Evolutionary conservation across 352 stramenopile genomes (phyloP).

Genomic region (Peronospora farinosa): DNA sequence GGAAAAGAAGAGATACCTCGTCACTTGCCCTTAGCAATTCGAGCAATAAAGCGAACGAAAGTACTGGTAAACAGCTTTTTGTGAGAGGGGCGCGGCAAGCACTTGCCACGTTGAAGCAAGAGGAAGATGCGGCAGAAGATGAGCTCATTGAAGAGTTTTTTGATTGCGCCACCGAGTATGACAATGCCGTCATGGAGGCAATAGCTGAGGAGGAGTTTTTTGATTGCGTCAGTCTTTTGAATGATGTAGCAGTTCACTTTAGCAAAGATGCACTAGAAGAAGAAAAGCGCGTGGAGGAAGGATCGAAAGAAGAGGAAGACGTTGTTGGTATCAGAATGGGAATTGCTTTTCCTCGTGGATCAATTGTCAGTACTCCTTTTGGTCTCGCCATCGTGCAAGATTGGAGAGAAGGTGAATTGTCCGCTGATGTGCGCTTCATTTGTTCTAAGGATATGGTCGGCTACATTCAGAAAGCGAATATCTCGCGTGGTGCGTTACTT

Average conservation of each 20-base stretch:
- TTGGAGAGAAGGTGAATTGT: conserved; percentile 33
- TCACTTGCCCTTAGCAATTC: conserved; percentile 8
- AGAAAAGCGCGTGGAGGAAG: conserved; percentile 14
- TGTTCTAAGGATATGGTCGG: conserved; percentile 33
- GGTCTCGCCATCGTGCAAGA: conserved; percentile 51
- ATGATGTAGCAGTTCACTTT: conserved; percentile 50
- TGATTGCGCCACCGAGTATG: conserved; percentile 57
- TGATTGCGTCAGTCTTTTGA: conserved; percentile 65
- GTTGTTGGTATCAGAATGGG: conserved; percentile 2
- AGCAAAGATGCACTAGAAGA: conserved; percentile 13
- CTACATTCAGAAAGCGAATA: conserved; percentile 62
- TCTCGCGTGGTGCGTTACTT: conserved; percentile 48
- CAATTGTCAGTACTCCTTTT: conserved; percentile 57
- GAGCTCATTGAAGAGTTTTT: conserved; percentile 81
- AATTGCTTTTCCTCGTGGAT: conserved; percentile 46
- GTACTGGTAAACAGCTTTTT: conserved; percentile 10
- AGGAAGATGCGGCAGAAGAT: conserved; percentile 39
- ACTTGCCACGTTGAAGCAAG: conserved; percentile 28
- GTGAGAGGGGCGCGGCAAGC: conserved; percentile 25
- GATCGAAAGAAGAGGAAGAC: conserved; percentile 7
- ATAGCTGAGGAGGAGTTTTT: conserved; percentile 84
- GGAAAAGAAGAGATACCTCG: conserved; percentile 26
- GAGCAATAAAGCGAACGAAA: conserved; percentile 4
- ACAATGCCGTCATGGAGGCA: conserved; percentile 47
- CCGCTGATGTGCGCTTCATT: conserved; percentile 41